phyloP scores from a whole-genome alignment of 2,329 filamentous ascomycete genomes.

The Xylariaceae sp. region DNA sequence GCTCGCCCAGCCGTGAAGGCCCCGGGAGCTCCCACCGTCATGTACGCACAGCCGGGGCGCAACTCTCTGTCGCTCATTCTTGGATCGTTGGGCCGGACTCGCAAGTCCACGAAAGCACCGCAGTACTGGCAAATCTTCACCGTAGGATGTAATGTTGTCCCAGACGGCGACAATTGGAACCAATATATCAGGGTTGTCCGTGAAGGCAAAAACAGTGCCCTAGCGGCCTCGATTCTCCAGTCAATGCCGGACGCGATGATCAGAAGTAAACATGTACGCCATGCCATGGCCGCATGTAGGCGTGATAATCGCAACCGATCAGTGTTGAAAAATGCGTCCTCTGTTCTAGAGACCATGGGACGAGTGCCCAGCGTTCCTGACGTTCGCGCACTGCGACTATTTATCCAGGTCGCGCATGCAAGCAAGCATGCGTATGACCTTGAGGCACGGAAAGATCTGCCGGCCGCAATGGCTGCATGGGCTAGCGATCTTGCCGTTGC shows the following conservation, averaged over 20 bases:
- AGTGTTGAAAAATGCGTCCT: conserved; percentile 58
- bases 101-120: conserved; percentile 56
- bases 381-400: conserved; percentile 46
- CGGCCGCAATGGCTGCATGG: conserved; percentile 40
- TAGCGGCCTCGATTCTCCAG: conserved; percentile 54
- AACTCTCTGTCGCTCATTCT: conserved; percentile 67
- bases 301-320: conserved; percentile 73
- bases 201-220: conserved; percentile 58
- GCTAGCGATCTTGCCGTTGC: conserved; percentile 48
- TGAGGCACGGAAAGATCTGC: conserved; percentile 27
- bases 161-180: conserved; percentile 67
- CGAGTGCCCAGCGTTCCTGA: conserved; percentile 43
- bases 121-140: conserved; percentile 77
- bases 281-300: conserved; percentile 68
- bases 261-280: conserved; percentile 54
- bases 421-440: conserved; percentile 39
- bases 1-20: neutral
- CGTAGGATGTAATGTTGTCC: conserved; percentile 53
- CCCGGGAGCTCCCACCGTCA: conserved; percentile 20
- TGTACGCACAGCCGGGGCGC: conserved; percentile 42
- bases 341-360: conserved; percentile 61
- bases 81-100: conserved; percentile 55
- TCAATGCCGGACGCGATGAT: conserved; percentile 45
- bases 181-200: conserved; percentile 64
- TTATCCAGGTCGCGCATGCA: conserved; percentile 51